These are phyloP conservation scores for Paramecium primaurelia DNA, from an alignment of 73 alveolate genomes.

Conservation along the genomic window DNA sequence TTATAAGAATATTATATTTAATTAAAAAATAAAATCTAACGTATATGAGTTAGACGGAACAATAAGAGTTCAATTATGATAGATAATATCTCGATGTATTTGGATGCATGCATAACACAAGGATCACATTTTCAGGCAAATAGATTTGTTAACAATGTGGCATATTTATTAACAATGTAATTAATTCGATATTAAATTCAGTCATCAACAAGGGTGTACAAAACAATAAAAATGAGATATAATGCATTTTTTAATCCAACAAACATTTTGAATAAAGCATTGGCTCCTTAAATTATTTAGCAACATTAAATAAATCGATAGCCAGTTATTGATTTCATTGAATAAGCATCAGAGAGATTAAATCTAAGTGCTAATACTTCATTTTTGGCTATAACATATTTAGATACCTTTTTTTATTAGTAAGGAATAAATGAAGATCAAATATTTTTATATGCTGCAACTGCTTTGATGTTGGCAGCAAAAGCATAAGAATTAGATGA, in stretches of 20 bases:
- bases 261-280: not conserved
- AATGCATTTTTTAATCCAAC: constrained; percentile 21
- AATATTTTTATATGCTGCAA: not conserved
- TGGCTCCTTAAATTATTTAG: not conserved
- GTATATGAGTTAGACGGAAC: constrained; percentile 9
- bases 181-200: not conserved
- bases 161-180: constrained; percentile 1
- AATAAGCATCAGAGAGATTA: constrained; percentile 27
- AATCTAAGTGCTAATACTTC: not conserved
- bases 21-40: constrained; percentile 12
- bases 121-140: not conserved
- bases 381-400: not conserved
- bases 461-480: constrained; percentile 49
- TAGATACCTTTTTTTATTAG: not conserved
- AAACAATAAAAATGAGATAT: constrained; percentile 15
- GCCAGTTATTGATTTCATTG: not conserved
- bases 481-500: constrained; percentile 56
- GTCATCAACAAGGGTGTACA: not conserved
- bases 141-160: not conserved
- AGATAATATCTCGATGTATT: not conserved
- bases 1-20: not conserved
- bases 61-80: not conserved
- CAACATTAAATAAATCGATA: not conserved
- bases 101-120: not conserved
- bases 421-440: not conserved